A percentile compares a stretch with the other conserved stretches of the same genome.
phyloP scores from a whole-genome alignment of 352 stramenopile species.

The Pythium guiyangense region DNA sequence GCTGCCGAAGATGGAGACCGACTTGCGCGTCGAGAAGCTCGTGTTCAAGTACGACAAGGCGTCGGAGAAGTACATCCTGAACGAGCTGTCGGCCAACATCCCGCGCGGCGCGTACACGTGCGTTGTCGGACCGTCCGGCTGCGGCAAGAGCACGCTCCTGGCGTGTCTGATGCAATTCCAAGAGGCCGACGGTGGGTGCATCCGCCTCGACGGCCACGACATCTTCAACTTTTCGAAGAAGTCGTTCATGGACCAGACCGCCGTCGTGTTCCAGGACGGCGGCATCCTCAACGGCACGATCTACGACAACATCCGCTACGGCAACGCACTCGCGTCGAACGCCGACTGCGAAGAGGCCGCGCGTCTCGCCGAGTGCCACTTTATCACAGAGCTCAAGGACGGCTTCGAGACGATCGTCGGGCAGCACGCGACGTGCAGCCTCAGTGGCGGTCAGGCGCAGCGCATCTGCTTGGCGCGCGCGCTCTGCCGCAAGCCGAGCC shows the following conservation, averaged over 20 bases:
- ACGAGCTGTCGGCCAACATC: constrained; percentile 63
- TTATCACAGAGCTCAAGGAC: constrained; percentile 79
- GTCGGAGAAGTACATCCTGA: constrained; percentile 79
- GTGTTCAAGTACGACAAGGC: constrained; percentile 87
- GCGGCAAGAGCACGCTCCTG: constrained; percentile 85
- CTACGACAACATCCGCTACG: constrained; percentile 87
- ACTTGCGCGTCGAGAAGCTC: constrained; percentile 76
- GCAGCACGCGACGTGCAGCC: constrained; percentile 82
- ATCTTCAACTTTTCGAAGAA: constrained; percentile 87
- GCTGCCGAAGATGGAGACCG: constrained; percentile 79
- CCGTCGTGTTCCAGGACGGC: constrained; percentile 85
- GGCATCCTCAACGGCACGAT: constrained; percentile 86
- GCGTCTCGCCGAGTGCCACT: constrained; percentile 76
- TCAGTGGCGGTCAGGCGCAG: constrained; percentile 85
- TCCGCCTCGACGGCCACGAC: constrained; percentile 75
- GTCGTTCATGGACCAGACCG: constrained; percentile 85
- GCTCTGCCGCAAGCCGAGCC: constrained; percentile 71
- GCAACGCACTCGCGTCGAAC: constrained; percentile 63
- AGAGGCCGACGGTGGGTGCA: constrained; percentile 73
- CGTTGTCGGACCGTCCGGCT: constrained; percentile 80
- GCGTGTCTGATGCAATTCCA: constrained; percentile 88
- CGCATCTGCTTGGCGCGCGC: constrained; percentile 82
- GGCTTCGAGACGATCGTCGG: constrained; percentile 80
- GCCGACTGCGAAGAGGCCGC: constrained; percentile 80
- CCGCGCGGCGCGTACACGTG: constrained; percentile 82